phyloP scores from a whole-genome alignment of 345 rosid species.

The sweet orange (Citrus sinensis) region DVS_A1.0 CM039167.1:10228501-10229000 shows the following conservation, averaged over 20 bases:
- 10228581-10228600: background rate
- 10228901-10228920: background rate
- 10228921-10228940: background rate
- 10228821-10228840: background rate
- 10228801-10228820: constrained; percentile 30
- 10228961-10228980: background rate
- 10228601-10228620: background rate
- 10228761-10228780: constrained; percentile 29
- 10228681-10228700: background rate
- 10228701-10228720: background rate
- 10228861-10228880: background rate
- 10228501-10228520: no score
- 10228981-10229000: no score
- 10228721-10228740: background rate
- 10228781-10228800: constrained; percentile 23
- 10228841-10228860: background rate
- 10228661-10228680: background rate
- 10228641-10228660: background rate
- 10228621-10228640: background rate
- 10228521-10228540: background rate
- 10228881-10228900: background rate
- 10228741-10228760: constrained; percentile 31
- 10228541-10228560: background rate
- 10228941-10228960: background rate
- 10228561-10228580: background rate